Base-by-base conservation (phyloP, 129 eudicot genomes). In the Gnaphalium uliginosum region DNA sequence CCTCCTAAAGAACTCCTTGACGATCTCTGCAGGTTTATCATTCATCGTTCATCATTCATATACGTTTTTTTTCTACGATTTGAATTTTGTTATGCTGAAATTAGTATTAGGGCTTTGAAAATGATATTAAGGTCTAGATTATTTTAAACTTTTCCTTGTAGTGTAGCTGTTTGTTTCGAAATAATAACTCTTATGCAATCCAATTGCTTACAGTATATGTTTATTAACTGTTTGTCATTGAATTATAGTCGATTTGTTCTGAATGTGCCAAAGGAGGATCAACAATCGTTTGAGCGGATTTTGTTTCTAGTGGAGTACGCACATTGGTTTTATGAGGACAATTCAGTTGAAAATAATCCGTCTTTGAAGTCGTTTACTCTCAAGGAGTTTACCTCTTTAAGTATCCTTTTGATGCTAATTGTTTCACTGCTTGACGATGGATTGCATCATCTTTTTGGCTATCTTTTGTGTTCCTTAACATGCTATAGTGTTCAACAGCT, bases 1-100 rank as follows among this genome's bases (percentile, higher is more conserved):
- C 99, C 97, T 85, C 94, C 99, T 81, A 91, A 95, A 82, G 99
- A 95, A 78, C 97, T 95, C 76, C 96, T 95, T 33, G 99, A 95
- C 73, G 99, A 95, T 91, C 99, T 95, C 72, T 95, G 99, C 99
- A 95, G 99, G 99, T 95, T 60, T 54, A 21, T 17, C 63, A 6
- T 5, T 27, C 19, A 13, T 4, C 2, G 2, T 60, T 11, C 8
- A 1, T 26, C 9, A 11, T 11, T 62, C 19, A 23, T 26, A 21
- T n/a, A n/a, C n/a, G n/a, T n/a, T n/a, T n/a, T n/a, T n/a, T n/a
- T n/a, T n/a, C n/a, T n/a, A n/a, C n/a, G 51, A 26, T 53, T 74
- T 80, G 64, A 58, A 13, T 46, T 39, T 32, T 33, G 10, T 11
- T 24, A 29, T 46, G 69, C 19, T 25, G 23, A 59, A 39, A 29